phyloP scores from a whole-genome alignment of 2,329 filamentous ascomycete species.

The Ophidiomyces ophidiicola region DNA sequence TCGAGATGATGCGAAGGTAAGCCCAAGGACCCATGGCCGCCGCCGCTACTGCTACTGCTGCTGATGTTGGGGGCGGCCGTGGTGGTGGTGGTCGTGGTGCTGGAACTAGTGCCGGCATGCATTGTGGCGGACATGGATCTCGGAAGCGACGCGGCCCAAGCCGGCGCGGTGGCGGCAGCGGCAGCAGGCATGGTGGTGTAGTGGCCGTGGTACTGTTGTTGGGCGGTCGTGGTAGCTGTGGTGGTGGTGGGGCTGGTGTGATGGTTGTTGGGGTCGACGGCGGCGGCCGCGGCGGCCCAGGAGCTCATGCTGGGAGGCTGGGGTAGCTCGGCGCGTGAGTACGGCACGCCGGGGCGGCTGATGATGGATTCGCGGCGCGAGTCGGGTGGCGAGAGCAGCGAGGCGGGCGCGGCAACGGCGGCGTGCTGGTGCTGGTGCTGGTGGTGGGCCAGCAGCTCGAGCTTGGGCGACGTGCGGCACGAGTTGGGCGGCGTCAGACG shows the following conservation, averaged over 20 bases:
- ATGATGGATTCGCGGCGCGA: conserved; percentile 28
- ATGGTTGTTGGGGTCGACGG: conserved; percentile 14
- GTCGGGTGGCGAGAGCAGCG: conserved; percentile 27
- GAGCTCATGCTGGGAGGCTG: conserved; percentile 6
- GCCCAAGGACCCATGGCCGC: conserved; percentile 5
- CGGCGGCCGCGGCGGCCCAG: conserved; percentile 14
- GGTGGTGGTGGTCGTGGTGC: neutral
- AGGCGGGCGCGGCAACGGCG: conserved; percentile 24
- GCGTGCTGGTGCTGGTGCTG: no score
- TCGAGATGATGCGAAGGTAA: conserved; percentile 21
- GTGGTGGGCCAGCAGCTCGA: no score
- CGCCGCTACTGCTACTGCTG: no score
- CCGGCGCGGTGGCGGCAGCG: no score
- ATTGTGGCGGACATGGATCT: conserved; percentile 9
- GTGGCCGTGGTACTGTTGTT: conserved; percentile 19
- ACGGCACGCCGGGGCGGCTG: conserved; percentile 17
- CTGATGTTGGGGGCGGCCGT: no score
- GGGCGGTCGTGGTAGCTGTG: conserved; percentile 13
- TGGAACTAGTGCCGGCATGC: neutral
- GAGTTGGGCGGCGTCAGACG: conserved; percentile 33
- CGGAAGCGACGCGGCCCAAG: conserved; percentile 13
- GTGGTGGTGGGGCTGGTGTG: conserved; percentile 20
- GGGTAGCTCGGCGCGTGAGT: conserved; percentile 12
- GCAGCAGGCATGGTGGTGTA: conserved; percentile 22
- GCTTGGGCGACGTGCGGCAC: conserved; percentile 28